phyloP scores from a whole-genome alignment of 306 rosid species.

The Senna tora region DNA sequence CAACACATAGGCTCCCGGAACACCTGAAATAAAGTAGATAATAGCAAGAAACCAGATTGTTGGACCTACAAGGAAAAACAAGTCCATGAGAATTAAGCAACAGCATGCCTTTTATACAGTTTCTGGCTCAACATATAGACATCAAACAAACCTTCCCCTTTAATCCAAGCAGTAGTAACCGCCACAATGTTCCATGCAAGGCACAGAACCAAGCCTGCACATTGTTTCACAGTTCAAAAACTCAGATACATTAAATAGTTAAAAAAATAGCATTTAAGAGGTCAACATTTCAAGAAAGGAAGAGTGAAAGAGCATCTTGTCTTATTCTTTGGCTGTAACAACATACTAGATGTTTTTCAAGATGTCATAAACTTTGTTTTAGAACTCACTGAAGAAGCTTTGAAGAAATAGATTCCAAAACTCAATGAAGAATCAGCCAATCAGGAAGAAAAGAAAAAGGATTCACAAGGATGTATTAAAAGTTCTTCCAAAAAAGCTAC shows the following conservation, averaged over 20 bases:
- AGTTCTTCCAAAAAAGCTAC: background rate
- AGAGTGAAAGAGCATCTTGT: background rate
- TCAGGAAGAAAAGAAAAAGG: background rate
- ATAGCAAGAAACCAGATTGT: conserved; percentile 85
- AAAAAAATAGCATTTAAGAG: background rate
- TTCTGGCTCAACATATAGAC: conserved; percentile 19
- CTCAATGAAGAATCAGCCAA: background rate
- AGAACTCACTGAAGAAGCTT: background rate
- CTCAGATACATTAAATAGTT: background rate
- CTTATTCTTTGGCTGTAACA: background rate
- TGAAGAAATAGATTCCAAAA: background rate
- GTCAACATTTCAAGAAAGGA: background rate
- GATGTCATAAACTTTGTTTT: background rate
- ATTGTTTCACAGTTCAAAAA: conserved; percentile 37
- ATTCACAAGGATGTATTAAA: background rate
- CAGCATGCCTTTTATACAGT: conserved; percentile 19
- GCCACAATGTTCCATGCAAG: conserved; percentile 87
- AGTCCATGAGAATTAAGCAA: conserved; percentile 33
- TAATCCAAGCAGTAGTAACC: conserved; percentile 77
- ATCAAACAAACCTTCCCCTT: conserved; percentile 74
- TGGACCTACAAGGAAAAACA: conserved; percentile 60
- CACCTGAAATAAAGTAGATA: conserved; percentile 73
- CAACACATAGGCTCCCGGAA: conserved; percentile 76
- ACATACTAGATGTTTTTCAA: background rate
- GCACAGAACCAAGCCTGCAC: conserved; percentile 73